A percentile compares a stretch with the other conserved stretches of the same genome.
phyloP scores from a whole-genome alignment of 257 asterid genomes.

The Solanum bulbocastanum region DNA sequence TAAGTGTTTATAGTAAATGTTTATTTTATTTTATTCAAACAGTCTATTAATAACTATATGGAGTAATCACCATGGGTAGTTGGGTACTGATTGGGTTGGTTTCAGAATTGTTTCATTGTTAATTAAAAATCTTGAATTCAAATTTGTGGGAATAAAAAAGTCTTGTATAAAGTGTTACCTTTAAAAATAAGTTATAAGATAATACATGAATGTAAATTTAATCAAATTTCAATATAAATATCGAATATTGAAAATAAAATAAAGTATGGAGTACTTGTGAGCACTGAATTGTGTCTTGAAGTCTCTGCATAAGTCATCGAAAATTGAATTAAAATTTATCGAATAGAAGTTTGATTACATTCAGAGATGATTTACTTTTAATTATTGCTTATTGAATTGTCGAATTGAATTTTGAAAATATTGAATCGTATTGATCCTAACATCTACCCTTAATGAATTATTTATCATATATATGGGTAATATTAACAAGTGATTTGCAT shows the following conservation, averaged over 20 bases:
- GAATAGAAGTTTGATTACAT: background rate
- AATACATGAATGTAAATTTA: too few relatives aligned
- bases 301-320: background rate
- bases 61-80: background rate
- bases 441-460: background rate
- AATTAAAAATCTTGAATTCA: too few relatives aligned
- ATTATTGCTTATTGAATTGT: background rate
- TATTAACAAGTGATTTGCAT: background rate
- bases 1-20: background rate
- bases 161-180: too few relatives aligned
- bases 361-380: background rate
- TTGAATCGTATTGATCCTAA: background rate
- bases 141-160: too few relatives aligned
- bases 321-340: background rate
- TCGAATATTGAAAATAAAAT: too few relatives aligned
- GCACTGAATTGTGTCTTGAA: background rate
- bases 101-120: too few relatives aligned
- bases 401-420: background rate
- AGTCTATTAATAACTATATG: background rate
- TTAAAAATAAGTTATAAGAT: too few relatives aligned
- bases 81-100: background rate
- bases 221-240: background rate
- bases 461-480: background rate
- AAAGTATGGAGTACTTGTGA: background rate
- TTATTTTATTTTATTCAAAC: background rate